phyloP scores from a whole-genome alignment of 345 rosid genomes.

The Chamaenerion angustifolium region DNA sequence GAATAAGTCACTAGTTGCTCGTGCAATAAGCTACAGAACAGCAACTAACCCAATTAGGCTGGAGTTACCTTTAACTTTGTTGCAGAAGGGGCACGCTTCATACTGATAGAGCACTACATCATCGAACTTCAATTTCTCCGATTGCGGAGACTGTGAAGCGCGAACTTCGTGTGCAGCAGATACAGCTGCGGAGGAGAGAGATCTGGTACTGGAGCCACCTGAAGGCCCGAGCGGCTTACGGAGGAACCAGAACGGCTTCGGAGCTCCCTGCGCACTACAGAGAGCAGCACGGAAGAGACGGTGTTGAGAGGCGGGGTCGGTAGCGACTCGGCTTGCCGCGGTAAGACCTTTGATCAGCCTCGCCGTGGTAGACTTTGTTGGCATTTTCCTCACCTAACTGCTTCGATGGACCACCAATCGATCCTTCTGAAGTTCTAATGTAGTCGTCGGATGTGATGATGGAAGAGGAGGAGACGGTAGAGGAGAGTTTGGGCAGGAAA shows the following conservation, averaged over 20 bases:
- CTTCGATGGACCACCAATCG: too few relatives aligned
- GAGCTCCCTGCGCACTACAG: conserved; percentile 15
- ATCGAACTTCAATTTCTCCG: conserved; percentile 31
- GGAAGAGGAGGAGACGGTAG: too few relatives aligned
- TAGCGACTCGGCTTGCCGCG: conserved; percentile 22
- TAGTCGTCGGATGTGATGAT: too few relatives aligned
- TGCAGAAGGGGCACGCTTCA: conserved; percentile 95
- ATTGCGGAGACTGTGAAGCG: conserved; percentile 35
- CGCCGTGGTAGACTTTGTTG: conserved; percentile 17
- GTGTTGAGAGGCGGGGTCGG: conserved; percentile 14
- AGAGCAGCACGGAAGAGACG: conserved; percentile 28
- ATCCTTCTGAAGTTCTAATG: too few relatives aligned
- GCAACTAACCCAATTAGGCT: background rate
- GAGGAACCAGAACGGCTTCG: conserved; percentile 15
- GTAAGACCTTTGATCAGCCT: conserved; percentile 39
- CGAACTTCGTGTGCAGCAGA: conserved; percentile 36
- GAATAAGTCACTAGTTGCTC: too few relatives aligned
- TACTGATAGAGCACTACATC: conserved; percentile 88
- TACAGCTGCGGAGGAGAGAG: conserved; percentile 41
- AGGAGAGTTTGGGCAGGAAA: too few relatives aligned
- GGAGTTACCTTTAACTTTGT: conserved; percentile 68
- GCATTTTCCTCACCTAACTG: too few relatives aligned
- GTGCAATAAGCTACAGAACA: too few relatives aligned
- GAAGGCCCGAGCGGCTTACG: conserved; percentile 14
- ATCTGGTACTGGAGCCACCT: conserved; percentile 26